phyloP scores from a whole-genome alignment of 768 basidiomycete species.

The Dentipellis fragilis region DNA sequence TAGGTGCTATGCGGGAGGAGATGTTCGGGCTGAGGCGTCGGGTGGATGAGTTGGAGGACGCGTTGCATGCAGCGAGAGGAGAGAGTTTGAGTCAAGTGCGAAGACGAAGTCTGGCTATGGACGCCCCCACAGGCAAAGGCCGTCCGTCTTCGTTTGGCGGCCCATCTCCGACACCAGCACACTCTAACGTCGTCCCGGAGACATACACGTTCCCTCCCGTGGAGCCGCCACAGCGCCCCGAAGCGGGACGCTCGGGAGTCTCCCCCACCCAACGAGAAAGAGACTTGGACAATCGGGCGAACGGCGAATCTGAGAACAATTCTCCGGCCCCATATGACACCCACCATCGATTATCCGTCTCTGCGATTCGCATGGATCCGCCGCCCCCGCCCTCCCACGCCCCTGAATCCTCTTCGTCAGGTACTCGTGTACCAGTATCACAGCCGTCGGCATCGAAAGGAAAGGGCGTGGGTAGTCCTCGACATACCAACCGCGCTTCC shows the following conservation, averaged over 20 bases:
- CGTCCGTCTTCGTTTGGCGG: neutral
- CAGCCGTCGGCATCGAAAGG: neutral
- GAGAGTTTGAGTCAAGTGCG: slow-evolving; percentile 3
- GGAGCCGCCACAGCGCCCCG: neutral
- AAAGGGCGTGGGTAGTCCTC: neutral
- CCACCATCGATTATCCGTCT: slow-evolving; percentile 36
- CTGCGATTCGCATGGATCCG: slow-evolving; percentile 40
- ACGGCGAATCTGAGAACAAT: slow-evolving; percentile 28
- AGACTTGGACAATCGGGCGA: slow-evolving; percentile 28
- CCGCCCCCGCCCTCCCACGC: slow-evolving; percentile 4
- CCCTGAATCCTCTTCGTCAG: neutral
- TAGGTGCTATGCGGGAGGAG: slow-evolving; percentile 52
- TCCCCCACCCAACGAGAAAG: slow-evolving; percentile 22
- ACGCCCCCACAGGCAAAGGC: slow-evolving; percentile 3
- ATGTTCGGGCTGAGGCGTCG: slow-evolving; percentile 47
- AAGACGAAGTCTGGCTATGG: slow-evolving; percentile 15
- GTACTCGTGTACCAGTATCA: neutral
- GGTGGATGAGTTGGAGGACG: slow-evolving; percentile 60
- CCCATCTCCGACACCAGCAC: neutral
- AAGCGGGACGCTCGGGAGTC: slow-evolving; percentile 2
- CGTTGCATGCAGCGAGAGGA: slow-evolving; percentile 19
- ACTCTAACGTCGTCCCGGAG: slow-evolving; percentile 5
- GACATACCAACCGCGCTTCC: neutral
- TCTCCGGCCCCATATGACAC: slow-evolving; percentile 43
- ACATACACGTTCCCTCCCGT: slow-evolving; percentile 13